Percentiles rank a stretch among this genome's conserved stretches.
phyloP scores from a whole-genome alignment of 345 rosid genomes.

The Populus euphratica region DNA sequence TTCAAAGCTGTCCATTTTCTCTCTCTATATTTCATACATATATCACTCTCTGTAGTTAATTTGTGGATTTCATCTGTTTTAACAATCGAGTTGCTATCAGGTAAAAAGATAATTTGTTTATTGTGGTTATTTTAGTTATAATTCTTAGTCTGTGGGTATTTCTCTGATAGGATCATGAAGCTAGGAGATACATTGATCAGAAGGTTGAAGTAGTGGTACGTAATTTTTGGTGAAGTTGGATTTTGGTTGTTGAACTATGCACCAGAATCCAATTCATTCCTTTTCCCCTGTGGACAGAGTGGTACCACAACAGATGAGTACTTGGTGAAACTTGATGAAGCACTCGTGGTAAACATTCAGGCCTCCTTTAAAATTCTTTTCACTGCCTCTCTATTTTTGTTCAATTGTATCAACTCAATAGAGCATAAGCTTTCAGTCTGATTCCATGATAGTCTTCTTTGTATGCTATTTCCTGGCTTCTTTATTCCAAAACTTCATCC shows the following conservation, averaged over 20 bases:
- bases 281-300: conserved; percentile 42
- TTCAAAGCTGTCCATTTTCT: conserved; percentile 6
- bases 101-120: conserved; percentile 1
- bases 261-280: not conserved
- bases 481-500: not conserved
- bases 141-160: not conserved
- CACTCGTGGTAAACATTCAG: conserved; percentile 63
- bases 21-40: not conserved
- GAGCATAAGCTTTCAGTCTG: not conserved
- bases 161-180: conserved; percentile 58
- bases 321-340: conserved; percentile 69
- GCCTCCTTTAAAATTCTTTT: not conserved
- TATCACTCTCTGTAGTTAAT: conserved; percentile 3
- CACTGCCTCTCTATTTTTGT: not conserved
- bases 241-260: too few relatives aligned
- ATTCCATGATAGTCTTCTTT: not conserved
- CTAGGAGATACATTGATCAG: conserved; percentile 70
- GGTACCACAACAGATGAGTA: conserved; percentile 76
- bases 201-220: conserved; percentile 78
- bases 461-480: not conserved
- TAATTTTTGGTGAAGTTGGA: not conserved
- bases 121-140: not conserved
- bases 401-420: not conserved
- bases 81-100: not conserved
- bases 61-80: conserved; percentile 4